Conservation (phyloP, 208 protist genomes). For the Acanthamoeba sp. region DNA sequence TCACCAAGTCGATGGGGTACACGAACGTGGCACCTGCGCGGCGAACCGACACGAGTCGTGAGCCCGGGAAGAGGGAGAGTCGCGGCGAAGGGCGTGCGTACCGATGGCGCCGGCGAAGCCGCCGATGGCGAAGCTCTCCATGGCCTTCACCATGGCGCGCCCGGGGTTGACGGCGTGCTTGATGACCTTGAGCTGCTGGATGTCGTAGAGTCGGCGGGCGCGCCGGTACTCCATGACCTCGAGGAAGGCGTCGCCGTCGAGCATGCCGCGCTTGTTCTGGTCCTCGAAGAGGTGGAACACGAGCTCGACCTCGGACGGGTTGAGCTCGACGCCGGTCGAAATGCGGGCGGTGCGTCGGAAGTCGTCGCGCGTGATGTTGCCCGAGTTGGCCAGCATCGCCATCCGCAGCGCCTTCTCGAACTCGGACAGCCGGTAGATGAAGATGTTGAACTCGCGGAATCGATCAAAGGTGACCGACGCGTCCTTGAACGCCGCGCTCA, state of each 20-base stretch:
- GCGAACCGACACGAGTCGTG: slow-evolving; percentile 76
- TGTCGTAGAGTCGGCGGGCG: slow-evolving; percentile 55
- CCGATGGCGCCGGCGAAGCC: slow-evolving; percentile 39
- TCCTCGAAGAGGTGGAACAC: slow-evolving; percentile 83
- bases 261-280: slow-evolving; percentile 74
- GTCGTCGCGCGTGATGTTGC: slow-evolving; percentile 37
- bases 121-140: slow-evolving; percentile 82
- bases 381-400: neutral
- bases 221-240: slow-evolving; percentile 72
- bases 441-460: slow-evolving; percentile 45
- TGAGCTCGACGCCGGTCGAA: slow-evolving; percentile 43
- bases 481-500: slow-evolving; percentile 8
- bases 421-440: slow-evolving; percentile 32
- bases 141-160: slow-evolving; percentile 50
- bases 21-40: slow-evolving; percentile 86
- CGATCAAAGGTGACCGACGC: slow-evolving; percentile 27
- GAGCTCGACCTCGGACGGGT: slow-evolving; percentile 82
- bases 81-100: neutral
- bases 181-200: neutral
- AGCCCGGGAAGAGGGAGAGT: neutral
- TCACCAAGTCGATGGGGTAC: slow-evolving; percentile 90
- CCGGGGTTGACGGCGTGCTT: slow-evolving; percentile 14
- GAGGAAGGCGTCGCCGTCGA: slow-evolving; percentile 42
- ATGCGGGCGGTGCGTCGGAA: neutral
- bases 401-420: slow-evolving; percentile 62